Percentiles rank a stretch among this genome's conserved stretches.
These are phyloP conservation scores for Mrakia blollopis DNA, from an alignment of 768 basidiomycete genomes.

Conservation along the genomic window DNA sequence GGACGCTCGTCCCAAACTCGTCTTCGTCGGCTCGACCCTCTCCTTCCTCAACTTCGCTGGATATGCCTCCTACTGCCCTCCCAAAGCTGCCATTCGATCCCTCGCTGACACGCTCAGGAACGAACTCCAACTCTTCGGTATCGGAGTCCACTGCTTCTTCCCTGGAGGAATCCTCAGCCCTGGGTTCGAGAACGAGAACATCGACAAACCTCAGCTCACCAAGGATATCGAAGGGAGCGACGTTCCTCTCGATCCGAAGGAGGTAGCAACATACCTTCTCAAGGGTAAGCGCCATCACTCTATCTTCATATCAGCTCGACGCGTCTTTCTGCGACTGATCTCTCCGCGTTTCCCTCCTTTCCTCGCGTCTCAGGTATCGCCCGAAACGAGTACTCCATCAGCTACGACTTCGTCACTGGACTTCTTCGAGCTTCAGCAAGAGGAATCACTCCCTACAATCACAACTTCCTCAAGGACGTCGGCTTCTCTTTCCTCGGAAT, in stretches of 20 bases:
- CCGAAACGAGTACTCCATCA: constrained; percentile 67
- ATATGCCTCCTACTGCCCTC: constrained; percentile 72
- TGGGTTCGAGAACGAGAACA: constrained; percentile 70
- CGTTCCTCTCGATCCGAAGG: constrained; percentile 58
- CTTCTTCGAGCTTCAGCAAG: constrained; percentile 65
- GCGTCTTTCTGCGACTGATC: background rate
- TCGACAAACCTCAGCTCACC: constrained; percentile 68
- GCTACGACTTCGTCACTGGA: constrained; percentile 61
- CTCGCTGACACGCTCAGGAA: constrained; percentile 77
- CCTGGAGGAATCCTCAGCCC: constrained; percentile 75
- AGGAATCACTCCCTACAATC: constrained; percentile 60
- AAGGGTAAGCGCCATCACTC: constrained; percentile 49
- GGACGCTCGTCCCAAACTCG: constrained; percentile 58
- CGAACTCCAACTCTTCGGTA: constrained; percentile 71
- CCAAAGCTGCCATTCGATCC: constrained; percentile 79
- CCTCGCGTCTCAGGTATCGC: constrained; percentile 54
- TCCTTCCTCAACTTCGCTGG: constrained; percentile 73
- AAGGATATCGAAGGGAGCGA: constrained; percentile 72
- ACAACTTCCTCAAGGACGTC: constrained; percentile 54
- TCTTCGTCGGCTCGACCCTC: constrained; percentile 69
- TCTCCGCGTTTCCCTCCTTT: background rate
- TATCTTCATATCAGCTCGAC: background rate
- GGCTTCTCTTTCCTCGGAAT: constrained; percentile 48
- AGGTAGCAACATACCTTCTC: constrained; percentile 58
- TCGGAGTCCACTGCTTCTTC: constrained; percentile 73